Evolutionary conservation across 371 early-diverging fungal species (phyloP).

Genomic region (Mortierella sp.): DNA sequence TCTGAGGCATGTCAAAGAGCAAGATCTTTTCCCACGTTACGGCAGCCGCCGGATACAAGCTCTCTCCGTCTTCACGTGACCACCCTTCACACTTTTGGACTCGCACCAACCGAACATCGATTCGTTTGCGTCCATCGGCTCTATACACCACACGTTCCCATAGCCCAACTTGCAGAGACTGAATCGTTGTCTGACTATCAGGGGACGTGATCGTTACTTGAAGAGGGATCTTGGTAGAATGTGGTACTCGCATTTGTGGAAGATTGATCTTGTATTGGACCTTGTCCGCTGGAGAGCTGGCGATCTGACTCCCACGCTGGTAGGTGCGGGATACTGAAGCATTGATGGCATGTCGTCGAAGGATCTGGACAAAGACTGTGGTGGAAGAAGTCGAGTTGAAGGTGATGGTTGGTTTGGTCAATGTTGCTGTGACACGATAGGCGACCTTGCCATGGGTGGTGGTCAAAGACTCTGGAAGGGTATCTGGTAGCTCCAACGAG

Average conservation of each 20-base stretch:
- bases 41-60: background rate
- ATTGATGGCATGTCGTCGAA: constrained; percentile 27
- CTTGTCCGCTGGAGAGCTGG: constrained; percentile 26
- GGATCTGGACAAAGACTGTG: constrained; percentile 35
- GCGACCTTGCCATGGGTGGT: constrained; percentile 54
- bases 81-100: constrained; percentile 50
- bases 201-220: constrained; percentile 41
- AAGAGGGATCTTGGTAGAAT: constrained; percentile 35
- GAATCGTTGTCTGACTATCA: constrained; percentile 11
- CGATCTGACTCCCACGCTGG: constrained; percentile 29
- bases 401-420: constrained; percentile 50
- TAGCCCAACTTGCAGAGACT: constrained; percentile 37
- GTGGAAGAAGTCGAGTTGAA: constrained; percentile 22
- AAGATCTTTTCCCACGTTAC: constrained; percentile 51
- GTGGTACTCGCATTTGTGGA: constrained; percentile 45
- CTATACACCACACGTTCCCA: constrained; percentile 45
- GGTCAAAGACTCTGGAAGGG: constrained; percentile 51
- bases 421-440: constrained; percentile 46
- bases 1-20: constrained; percentile 47
- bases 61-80: constrained; percentile 14
- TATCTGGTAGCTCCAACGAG: constrained; percentile 53
- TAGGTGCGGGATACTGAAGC: constrained; percentile 15
- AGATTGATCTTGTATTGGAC: constrained; percentile 35
- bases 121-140: constrained; percentile 42
- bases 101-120: constrained; percentile 44